phyloP scores from a whole-genome alignment of 2,329 filamentous ascomycete genomes.

The Anthostomella pinea region DNA sequence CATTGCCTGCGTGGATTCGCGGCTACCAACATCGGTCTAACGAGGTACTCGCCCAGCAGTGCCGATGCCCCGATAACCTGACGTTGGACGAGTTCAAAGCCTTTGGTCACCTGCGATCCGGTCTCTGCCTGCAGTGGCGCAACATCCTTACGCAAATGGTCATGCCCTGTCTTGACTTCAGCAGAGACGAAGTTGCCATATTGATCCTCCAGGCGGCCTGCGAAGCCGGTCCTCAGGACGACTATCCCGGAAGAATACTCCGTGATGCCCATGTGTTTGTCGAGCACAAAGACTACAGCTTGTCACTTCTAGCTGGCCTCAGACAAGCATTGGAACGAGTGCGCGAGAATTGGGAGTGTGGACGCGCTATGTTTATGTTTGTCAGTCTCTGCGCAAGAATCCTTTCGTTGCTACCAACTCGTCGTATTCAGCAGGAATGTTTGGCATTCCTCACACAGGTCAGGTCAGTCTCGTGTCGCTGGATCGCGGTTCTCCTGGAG shows the following conservation, averaged over 20 bases:
- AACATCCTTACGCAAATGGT: constrained; percentile 5
- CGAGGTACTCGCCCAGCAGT: constrained; percentile 3
- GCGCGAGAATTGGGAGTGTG: constrained; percentile 7
- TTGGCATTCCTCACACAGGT: constrained; percentile 2
- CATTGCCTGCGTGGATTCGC: no score
- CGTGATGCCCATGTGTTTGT: constrained; percentile 4
- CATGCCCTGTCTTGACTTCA: constrained; percentile 4
- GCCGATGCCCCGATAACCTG: background rate
- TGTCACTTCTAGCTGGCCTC: background rate
- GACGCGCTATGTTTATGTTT: background rate
- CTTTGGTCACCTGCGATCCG: constrained; percentile 9
- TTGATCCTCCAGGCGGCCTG: constrained; percentile 4
- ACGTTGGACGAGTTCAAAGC: constrained; percentile 5
- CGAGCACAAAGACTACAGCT: background rate
- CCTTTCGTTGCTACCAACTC: background rate
- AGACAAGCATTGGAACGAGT: background rate
- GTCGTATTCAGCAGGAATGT: background rate
- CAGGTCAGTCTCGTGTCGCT: background rate
- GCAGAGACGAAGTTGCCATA: background rate
- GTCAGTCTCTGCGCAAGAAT: constrained; percentile 1
- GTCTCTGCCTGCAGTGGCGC: constrained; percentile 4
- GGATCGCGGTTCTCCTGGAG: background rate
- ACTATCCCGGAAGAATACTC: background rate
- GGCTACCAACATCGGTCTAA: constrained; percentile 4
- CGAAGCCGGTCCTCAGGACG: constrained; percentile 3